Conservation (phyloP, 495 filamentous ascomycete genomes). For the Echria macrotheca region DNA sequence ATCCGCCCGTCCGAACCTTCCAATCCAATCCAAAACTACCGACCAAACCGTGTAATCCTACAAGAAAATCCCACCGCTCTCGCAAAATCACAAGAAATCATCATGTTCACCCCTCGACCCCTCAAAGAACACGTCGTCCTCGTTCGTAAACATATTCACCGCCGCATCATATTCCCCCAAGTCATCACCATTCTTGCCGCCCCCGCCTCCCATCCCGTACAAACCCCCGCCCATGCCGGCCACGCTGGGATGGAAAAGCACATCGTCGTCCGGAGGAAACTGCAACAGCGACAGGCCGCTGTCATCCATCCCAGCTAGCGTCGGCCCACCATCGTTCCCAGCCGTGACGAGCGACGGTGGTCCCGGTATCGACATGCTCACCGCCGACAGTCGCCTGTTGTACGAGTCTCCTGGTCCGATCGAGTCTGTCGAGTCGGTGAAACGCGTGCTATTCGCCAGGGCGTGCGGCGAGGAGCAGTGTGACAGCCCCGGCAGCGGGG, state of each 20-base stretch:
- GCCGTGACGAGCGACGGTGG: conserved; percentile 11
- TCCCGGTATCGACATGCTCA: conserved; percentile 28
- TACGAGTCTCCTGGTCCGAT: conserved; percentile 22
- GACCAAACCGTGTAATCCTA: too few species aligned
- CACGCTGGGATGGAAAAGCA: conserved; percentile 6
- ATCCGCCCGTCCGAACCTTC: too few species aligned
- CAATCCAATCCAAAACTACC: too few species aligned
- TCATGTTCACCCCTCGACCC: too few species aligned
- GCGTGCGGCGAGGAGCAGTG: conserved; percentile 46
- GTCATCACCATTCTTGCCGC: too few species aligned
- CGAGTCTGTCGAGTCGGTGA: too few species aligned
- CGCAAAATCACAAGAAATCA: too few species aligned
- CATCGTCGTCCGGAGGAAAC: conserved; percentile 11
- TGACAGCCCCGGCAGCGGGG: conserved; percentile 34
- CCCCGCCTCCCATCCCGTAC: not conserved
- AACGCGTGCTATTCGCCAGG: too few species aligned
- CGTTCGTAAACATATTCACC: conserved; percentile 28
- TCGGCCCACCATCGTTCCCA: not conserved
- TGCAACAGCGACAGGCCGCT: conserved; percentile 13
- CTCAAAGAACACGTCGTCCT: conserved; percentile 33
- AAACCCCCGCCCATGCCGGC: not conserved
- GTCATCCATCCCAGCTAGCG: conserved; percentile 8
- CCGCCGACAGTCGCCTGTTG: conserved; percentile 25
- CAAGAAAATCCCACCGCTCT: too few species aligned
- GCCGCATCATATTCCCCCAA: conserved; percentile 15